Evolutionary conservation across 169 alveolate genomes (phyloP).

Genomic region (Sarcocystis neurona): DNA sequence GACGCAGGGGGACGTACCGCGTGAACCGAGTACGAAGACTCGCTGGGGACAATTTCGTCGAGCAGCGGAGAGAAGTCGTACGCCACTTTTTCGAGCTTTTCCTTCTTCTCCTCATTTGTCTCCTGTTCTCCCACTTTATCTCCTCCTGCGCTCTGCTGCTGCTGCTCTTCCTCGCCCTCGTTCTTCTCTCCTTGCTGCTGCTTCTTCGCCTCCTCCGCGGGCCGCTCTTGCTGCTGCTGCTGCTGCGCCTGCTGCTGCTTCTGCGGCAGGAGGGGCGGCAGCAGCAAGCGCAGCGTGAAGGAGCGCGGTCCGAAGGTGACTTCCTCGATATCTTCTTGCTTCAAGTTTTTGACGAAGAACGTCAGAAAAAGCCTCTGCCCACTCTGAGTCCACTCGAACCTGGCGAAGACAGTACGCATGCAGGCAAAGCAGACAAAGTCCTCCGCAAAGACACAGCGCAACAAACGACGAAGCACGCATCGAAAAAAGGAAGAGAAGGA

Average conservation of each 20-base stretch:
- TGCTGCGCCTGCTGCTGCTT: background rate
- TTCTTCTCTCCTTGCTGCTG: too few relatives aligned
- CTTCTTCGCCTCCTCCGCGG: too few relatives aligned
- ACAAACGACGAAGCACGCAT: background rate
- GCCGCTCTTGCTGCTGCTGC: background rate
- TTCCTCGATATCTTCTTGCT: conserved; percentile 5
- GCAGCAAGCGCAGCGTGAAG: conserved; percentile 2
- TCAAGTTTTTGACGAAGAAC: conserved; percentile 48
- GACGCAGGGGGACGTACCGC: conserved; percentile 28
- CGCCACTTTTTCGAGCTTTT: background rate
- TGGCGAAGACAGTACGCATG: background rate
- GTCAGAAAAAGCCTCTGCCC: conserved; percentile 40
- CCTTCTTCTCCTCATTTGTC: too few relatives aligned
- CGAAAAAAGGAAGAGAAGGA: too few relatives aligned
- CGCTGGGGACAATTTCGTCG: conserved; percentile 32
- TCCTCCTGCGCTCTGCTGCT: too few relatives aligned
- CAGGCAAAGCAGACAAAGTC: background rate
- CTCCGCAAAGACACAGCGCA: background rate
- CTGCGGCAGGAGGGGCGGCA: conserved; percentile 4
- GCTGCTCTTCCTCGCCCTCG: too few relatives aligned
- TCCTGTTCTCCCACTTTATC: too few relatives aligned
- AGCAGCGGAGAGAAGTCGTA: conserved; percentile 5
- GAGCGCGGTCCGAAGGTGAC: background rate
- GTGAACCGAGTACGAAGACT: conserved; percentile 21
- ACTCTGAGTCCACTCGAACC: conserved; percentile 61